A percentile compares a stretch with the other conserved stretches of the same genome.
Conservation (phyloP, 192 early-diverging fungal genomes). For the Umbelopsis ramanniana region DNA sequence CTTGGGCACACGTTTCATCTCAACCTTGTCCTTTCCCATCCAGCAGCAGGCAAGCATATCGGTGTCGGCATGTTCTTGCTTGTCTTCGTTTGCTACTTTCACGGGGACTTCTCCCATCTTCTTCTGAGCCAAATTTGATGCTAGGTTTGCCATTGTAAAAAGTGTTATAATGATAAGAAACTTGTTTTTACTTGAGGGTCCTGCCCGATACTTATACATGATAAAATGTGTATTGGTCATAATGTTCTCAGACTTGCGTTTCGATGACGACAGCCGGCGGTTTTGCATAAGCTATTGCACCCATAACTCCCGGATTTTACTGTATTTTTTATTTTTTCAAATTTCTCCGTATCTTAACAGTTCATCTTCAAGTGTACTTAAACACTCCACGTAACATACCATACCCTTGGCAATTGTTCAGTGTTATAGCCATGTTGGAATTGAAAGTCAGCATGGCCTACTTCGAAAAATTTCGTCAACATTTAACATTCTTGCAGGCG, state of each 20-base stretch:
- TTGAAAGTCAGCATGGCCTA: no score
- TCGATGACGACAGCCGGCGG: background rate
- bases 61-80: background rate
- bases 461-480: no score
- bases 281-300: background rate
- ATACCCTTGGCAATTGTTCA: no score
- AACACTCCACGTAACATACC: no score
- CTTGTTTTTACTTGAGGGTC: background rate
- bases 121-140: conserved; percentile 29
- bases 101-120: conserved; percentile 34
- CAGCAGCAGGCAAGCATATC: conserved; percentile 40
- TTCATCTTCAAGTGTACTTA: no score
- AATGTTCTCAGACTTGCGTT: background rate
- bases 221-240: background rate
- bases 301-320: no score
- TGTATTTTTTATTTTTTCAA: no score
- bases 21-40: conserved; percentile 35
- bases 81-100: conserved; percentile 35
- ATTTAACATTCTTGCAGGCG: no score
- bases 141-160: conserved; percentile 25
- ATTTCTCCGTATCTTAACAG: no score
- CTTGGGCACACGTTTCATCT: conserved; percentile 38
- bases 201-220: background rate
- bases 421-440: no score
- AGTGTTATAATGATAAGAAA: background rate